Percentiles rank a stretch among this genome's conserved stretches.
phyloP scores from a whole-genome alignment of 2,329 filamentous ascomycete species.

The Eurotiales sp. region DNA sequence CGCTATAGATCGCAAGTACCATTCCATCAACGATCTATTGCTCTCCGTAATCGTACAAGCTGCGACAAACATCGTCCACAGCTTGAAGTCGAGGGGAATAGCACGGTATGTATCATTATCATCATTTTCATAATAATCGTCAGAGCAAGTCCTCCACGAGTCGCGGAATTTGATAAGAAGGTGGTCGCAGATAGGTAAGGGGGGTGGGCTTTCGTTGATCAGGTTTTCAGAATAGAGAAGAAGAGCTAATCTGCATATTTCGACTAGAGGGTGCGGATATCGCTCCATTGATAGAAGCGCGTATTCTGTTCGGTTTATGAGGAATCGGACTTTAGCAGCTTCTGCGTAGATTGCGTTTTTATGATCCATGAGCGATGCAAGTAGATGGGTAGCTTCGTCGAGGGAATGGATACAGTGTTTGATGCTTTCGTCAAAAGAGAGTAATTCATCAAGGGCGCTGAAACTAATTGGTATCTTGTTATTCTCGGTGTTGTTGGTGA shows the following conservation, averaged over 20 bases:
- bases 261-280: background rate
- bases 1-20: background rate
- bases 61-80: background rate
- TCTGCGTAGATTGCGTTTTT: background rate
- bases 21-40: background rate
- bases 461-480: background rate
- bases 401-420: background rate
- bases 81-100: background rate
- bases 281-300: background rate
- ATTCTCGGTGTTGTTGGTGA: background rate
- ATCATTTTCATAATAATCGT: background rate
- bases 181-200: constrained; percentile 4
- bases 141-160: background rate
- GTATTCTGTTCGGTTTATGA: constrained; percentile 11
- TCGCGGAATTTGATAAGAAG: constrained; percentile 1
- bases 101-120: background rate
- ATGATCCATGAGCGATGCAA: constrained; percentile 1
- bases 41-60: background rate
- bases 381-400: background rate
- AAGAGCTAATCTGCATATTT: background rate
- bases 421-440: background rate
- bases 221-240: constrained; percentile 6
- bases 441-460: background rate
- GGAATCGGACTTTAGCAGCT: constrained; percentile 6
- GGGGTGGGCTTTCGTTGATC: background rate